phyloP scores from a whole-genome alignment of 2,329 filamentous ascomycete species.

The Neopestalotiopsis sp. region DNA sequence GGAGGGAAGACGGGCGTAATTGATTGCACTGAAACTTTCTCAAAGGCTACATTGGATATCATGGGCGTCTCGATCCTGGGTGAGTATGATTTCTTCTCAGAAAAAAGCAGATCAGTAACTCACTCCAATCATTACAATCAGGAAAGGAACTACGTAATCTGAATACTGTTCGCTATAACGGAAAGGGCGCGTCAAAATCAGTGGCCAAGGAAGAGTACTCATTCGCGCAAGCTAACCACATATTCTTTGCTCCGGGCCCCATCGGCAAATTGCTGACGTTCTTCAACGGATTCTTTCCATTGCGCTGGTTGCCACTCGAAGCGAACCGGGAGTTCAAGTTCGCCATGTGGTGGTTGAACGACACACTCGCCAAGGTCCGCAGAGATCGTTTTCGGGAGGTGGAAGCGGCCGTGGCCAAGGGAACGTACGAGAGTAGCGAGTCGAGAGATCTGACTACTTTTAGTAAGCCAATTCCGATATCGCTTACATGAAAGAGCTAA shows the following conservation, averaged over 20 bases:
- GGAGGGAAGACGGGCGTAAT: constrained; percentile 15
- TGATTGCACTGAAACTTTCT: constrained; percentile 18
- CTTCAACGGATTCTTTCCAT: constrained; percentile 21
- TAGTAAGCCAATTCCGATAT: neutral
- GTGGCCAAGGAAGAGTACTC: neutral
- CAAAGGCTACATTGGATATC: constrained; percentile 23
- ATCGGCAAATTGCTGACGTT: constrained; percentile 21
- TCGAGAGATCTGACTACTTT: constrained; percentile 21
- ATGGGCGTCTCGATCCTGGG: constrained; percentile 21
- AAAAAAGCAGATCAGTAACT: neutral
- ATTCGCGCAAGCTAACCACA: constrained; percentile 23
- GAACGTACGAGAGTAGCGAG: constrained; percentile 18
- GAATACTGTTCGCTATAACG: neutral
- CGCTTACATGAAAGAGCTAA: neutral
- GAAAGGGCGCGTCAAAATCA: neutral
- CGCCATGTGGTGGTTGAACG: constrained; percentile 22
- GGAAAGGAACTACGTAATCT: neutral
- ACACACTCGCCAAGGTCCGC: constrained; percentile 5
- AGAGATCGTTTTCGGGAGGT: neutral
- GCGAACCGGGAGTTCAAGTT: constrained; percentile 23
- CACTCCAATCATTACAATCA: neutral
- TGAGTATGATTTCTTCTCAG: neutral
- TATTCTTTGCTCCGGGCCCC: constrained; percentile 17
- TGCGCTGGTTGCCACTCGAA: constrained; percentile 24
- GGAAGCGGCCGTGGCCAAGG: neutral